Evolutionary conservation across 768 basidiomycete genomes (phyloP).

Genomic region (Melanogaster broomeanus): DNA sequence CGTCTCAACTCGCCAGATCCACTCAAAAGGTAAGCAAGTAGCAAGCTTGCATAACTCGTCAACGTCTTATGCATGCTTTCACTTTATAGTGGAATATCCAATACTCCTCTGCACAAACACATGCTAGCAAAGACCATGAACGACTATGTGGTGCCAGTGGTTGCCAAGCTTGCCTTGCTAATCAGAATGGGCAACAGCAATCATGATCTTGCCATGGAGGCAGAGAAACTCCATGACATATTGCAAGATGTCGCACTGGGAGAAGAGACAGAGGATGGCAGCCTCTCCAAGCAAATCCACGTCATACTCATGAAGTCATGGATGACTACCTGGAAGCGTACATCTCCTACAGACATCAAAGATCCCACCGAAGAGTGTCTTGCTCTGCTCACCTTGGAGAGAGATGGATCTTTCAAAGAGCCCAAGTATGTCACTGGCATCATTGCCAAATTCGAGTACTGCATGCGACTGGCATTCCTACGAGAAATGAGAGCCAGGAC

Average conservation of each 20-base stretch:
- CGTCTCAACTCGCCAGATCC: slow-evolving; percentile 12
- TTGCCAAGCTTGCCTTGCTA: slow-evolving; percentile 3
- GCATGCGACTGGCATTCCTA: slow-evolving; percentile 7
- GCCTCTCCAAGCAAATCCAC: slow-evolving; percentile 11
- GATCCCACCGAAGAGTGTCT: too few relatives aligned
- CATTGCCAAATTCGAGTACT: slow-evolving; percentile 11
- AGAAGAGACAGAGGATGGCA: too few relatives aligned
- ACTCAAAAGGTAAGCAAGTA: not conserved
- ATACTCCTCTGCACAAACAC: slow-evolving; percentile 27
- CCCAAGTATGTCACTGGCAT: not conserved
- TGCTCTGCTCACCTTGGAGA: too few relatives aligned
- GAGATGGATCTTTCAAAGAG: slow-evolving; percentile 20
- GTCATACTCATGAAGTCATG: slow-evolving; percentile 2
- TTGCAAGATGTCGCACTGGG: too few relatives aligned
- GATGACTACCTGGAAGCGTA: slow-evolving; percentile 13
- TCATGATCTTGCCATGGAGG: too few relatives aligned
- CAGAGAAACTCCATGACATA: too few relatives aligned
- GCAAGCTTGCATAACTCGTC: not conserved
- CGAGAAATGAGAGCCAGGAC: not conserved
- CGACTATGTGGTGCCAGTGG: slow-evolving; percentile 6
- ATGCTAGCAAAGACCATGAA: slow-evolving; percentile 13
- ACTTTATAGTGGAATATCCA: slow-evolving; percentile 17
- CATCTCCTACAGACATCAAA: too few relatives aligned
- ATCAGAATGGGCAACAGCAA: too few relatives aligned
- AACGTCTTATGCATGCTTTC: not conserved